Evolutionary conservation across 495 filamentous ascomycete genomes (phyloP), one percentile per base, ranked within the genome.

Genomic region (Annulohypoxylon maeteangense): DNA sequence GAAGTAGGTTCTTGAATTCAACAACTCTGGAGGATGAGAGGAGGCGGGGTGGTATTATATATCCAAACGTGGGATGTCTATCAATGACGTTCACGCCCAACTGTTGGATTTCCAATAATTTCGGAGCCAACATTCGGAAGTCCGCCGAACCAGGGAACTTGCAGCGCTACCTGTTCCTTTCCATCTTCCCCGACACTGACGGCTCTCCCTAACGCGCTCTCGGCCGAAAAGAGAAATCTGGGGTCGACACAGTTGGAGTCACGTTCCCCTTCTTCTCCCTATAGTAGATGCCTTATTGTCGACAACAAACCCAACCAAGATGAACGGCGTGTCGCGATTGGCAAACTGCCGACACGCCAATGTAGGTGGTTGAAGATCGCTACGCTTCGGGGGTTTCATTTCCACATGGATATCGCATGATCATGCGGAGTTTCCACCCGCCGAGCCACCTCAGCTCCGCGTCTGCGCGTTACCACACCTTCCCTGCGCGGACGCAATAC

Each of bases 61-160:
- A 55, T 20, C 51, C 31, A 14, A 34, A 5, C n/a, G 7, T 27
- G 38, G 36, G 44, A 38, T 40, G 11, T n/a, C 3, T 18, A 31
- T 61, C 47, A 22, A 60, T 60, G 60, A 70, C 54, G 54, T 65
- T 48, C n/a, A 23, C 27, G 67, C 29, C 16, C 25, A 23, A 34
- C 48, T 31, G 36, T n/a, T 53, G 38, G 14, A 64, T 63, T 44
- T 54, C 18, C 38, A 64, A 45, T 56, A 3, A 53, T 8, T 40
- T 63, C 59, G 66, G 66, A 51, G 66, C 59, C 57, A 63, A 27
- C 16, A 27, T 44, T 63, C 66, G 66, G 66, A 63, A 25, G 31
- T 58, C 59, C 66, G 53, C 47, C 58, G n/a, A 18, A 29, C 11
- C 57, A 59, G n/a, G 50, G 10, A 40, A 58, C 59, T 34, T 36